These are phyloP conservation scores for Lasiosphaeria hispida DNA, from an alignment of 495 filamentous ascomycete species.

Conservation along the genomic window DNA sequence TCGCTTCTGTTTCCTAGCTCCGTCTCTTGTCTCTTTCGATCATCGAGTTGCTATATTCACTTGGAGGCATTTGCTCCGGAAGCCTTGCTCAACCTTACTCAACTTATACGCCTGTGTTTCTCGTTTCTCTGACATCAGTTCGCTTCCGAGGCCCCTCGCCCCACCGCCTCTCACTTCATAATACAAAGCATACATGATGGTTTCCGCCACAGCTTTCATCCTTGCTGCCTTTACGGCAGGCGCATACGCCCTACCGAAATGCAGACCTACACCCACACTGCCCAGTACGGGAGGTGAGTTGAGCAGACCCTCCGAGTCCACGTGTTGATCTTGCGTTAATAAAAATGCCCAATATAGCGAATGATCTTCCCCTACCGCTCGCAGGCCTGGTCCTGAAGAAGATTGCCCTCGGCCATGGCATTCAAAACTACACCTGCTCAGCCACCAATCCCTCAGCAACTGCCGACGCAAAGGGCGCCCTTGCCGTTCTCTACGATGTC, in stretches of 20 bases:
- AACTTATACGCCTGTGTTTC: no score
- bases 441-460: slow-evolving; percentile 13
- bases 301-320: not conserved
- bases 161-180: not conserved
- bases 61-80: slow-evolving; percentile 19
- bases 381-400: slow-evolving; percentile 52
- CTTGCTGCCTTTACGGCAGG: slow-evolving; percentile 27
- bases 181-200: slow-evolving; percentile 23
- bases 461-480: slow-evolving; percentile 53
- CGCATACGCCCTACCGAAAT: slow-evolving; percentile 23
- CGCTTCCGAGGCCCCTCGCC: not conserved
- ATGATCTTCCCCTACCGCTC: slow-evolving; percentile 47
- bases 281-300: slow-evolving; percentile 26
- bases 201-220: slow-evolving; percentile 25
- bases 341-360: slow-evolving; percentile 16
- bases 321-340: not conserved
- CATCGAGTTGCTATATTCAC: slow-evolving; percentile 3
- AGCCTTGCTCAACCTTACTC: slow-evolving; percentile 14
- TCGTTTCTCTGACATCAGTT: no score
- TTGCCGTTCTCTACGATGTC: slow-evolving; percentile 66
- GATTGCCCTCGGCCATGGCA: slow-evolving; percentile 67
- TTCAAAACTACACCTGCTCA: slow-evolving; percentile 74
- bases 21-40: slow-evolving; percentile 3
- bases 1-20: slow-evolving; percentile 4
- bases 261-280: slow-evolving; percentile 21